Conservation (phyloP, 345 rosid species). For the Linum tenue region DNA sequence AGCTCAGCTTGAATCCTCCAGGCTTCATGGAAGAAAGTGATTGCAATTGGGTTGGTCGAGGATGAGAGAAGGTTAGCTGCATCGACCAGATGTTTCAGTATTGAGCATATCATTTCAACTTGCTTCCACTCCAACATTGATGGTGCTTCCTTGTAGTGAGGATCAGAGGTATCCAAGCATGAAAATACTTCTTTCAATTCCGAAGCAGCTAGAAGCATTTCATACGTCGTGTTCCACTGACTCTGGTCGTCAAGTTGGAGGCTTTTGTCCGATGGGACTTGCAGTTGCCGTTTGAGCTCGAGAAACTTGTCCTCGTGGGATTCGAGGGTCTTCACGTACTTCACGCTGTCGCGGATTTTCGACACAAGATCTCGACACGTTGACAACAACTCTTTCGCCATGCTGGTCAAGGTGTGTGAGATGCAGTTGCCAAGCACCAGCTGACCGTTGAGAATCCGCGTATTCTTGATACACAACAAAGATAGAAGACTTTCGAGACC, state of each 20-base stretch:
- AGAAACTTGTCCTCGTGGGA: constrained; percentile 79
- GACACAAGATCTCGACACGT: constrained; percentile 46
- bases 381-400: constrained; percentile 50
- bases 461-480: constrained; percentile 58
- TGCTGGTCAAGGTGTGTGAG: constrained; percentile 44
- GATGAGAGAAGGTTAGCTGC: constrained; percentile 51
- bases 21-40: constrained; percentile 65
- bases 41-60: constrained; percentile 38
- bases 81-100: constrained; percentile 67
- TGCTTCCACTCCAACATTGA: constrained; percentile 66
- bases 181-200: constrained; percentile 83
- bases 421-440: constrained; percentile 59
- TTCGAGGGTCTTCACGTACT: constrained; percentile 75
- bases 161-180: constrained; percentile 78
- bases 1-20: constrained; percentile 84
- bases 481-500: constrained; percentile 59
- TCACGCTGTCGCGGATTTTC: constrained; percentile 74
- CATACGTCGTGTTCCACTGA: constrained; percentile 77
- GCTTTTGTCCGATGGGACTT: constrained; percentile 62
- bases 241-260: constrained; percentile 62
- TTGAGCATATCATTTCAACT: constrained; percentile 55
- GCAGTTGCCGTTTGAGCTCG: constrained; percentile 83
- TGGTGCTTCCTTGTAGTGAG: constrained; percentile 65
- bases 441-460: constrained; percentile 71
- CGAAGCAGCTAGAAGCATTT: constrained; percentile 75